Evolutionary conservation across 2,329 filamentous ascomycete species (phyloP), one percentile per base, ranked within the genome.

Genomic region (Aspergillus sp.): DNA sequence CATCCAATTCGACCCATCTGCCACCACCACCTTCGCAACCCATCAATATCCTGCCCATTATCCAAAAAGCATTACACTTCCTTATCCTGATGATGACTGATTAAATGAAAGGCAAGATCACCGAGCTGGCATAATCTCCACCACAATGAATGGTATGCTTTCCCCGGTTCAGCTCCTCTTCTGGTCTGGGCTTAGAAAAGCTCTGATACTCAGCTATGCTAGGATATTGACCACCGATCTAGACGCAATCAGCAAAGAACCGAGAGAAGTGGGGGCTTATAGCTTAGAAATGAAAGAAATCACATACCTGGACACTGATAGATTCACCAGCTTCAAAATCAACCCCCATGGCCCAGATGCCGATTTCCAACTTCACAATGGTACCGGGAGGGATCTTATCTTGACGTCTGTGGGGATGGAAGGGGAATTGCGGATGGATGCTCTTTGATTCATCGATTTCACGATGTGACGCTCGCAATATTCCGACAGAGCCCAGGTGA

Each of bases 311-410:
- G 12, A 66, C 34, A 27, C 50, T 52, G 28, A 58, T 45, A 2
- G 51, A 47, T 47, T 74, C 68, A 0, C 68, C 71, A 5, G 58
- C 65, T 3, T 74, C 68, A 51, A 69, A 76, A 27, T 73, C 67
- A 0, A 73, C 62, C 0, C 72, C 72, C 59, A 70, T 67, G 0
- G 67, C 64, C 71, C 70, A 76, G 9, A 76, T 70, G 0, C 70
- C 70, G 45, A 76, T 75, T 37, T 75, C 70, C 5, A 75, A 54
- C 50, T 65, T 66, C 4, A 74, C 70, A 13, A 75, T 54, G 6
- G 66, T 56, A 0, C 72, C 72, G 0, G 61, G 63, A 2, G 52
- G 42, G 1, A 75, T 58, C 50, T 72, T 71, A 35, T 72, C 61
- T 35, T 71, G 60, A 11, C 56, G 53, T 5, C 63, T 58, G 43